Evolutionary conservation across 2,329 filamentous ascomycete species (phyloP).

Genomic region (Penicillium freii): DNA sequence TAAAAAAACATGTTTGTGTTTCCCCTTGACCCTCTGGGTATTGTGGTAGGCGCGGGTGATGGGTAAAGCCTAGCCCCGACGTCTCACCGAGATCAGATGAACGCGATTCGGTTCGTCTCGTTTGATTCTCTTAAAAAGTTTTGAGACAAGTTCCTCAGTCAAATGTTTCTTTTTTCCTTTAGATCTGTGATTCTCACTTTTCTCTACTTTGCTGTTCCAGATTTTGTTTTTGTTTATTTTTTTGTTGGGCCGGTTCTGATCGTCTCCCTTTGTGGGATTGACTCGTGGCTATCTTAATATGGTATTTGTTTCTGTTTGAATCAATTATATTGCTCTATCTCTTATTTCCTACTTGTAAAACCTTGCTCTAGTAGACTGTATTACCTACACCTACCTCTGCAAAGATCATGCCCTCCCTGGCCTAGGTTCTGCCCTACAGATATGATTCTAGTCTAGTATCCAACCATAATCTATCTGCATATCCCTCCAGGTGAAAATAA

Average conservation of each 20-base stretch:
- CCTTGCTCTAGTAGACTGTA: not conserved
- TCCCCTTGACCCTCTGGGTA: constrained; percentile 23
- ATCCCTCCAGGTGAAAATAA: not conserved
- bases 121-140: constrained; percentile 33
- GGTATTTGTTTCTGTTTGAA: constrained; percentile 14
- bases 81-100: constrained; percentile 27
- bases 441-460: not conserved
- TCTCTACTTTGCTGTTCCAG: constrained; percentile 1
- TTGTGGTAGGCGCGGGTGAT: constrained; percentile 37
- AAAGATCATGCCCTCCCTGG: too few relatives aligned
- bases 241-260: constrained; percentile 49
- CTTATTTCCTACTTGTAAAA: not conserved
- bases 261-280: constrained; percentile 49
- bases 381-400: too few relatives aligned
- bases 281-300: constrained; percentile 47
- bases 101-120: constrained; percentile 18
- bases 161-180: constrained; percentile 10
- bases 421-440: not conserved
- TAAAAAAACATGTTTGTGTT: not conserved
- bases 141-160: constrained; percentile 20
- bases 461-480: not conserved
- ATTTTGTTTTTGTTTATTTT: constrained; percentile 5
- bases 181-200: not conserved
- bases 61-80: constrained; percentile 32
- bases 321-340: not conserved